Conservation (phyloP, 2,329 filamentous ascomycete species). For the Colletotrichum sp. region DNA sequence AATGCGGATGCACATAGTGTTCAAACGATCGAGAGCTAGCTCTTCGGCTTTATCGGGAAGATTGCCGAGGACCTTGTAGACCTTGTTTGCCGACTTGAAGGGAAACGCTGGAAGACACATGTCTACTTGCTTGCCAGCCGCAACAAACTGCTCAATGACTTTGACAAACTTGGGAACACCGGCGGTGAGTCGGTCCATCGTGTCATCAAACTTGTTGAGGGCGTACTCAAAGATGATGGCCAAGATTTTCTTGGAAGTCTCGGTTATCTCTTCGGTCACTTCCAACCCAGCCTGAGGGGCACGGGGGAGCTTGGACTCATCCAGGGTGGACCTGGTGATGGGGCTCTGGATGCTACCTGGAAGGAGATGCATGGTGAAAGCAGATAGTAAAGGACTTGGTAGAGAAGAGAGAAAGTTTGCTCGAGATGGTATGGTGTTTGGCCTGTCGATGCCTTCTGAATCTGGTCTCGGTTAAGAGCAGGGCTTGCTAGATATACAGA, state of each 20-base stretch:
- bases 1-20: neutral
- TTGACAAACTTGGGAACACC: neutral
- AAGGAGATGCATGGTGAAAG: neutral
- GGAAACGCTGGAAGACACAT: neutral
- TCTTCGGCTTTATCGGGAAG: neutral
- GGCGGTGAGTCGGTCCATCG: neutral
- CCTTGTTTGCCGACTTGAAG: neutral
- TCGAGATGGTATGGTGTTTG: fast-evolving
- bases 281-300: neutral
- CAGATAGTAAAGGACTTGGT: neutral
- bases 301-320: neutral
- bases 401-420: fast-evolving
- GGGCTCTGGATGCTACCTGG: neutral
- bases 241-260: neutral
- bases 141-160: neutral
- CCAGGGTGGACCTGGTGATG: neutral
- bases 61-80: neutral
- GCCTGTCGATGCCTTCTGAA: neutral
- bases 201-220: neutral
- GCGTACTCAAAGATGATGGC: neutral
- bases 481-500: neutral
- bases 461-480: neutral
- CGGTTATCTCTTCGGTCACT: neutral
- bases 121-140: neutral
- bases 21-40: neutral